These are phyloP conservation scores for Exsudoporus frostii DNA, from an alignment of 768 basidiomycete genomes.

Conservation along the genomic window DNA sequence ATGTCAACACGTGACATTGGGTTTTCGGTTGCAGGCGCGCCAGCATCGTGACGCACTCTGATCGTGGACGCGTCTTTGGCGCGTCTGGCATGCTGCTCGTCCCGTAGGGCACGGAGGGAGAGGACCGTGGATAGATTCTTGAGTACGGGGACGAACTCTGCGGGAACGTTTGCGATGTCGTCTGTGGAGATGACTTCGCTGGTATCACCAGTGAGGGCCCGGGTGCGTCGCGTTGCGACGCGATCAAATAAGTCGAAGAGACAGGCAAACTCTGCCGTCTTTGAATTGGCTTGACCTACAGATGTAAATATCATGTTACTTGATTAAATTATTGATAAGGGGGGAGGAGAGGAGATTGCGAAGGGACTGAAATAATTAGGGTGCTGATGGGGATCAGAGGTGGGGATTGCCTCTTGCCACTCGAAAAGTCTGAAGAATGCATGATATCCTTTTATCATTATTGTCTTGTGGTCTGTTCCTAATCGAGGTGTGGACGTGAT, in stretches of 20 bases:
- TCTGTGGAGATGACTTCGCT: slow-evolving; percentile 28
- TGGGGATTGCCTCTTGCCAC: slow-evolving; percentile 3
- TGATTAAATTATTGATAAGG: slow-evolving; percentile 3
- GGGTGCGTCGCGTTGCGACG: slow-evolving; percentile 44
- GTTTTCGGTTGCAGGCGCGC: slow-evolving; percentile 2
- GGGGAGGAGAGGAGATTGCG: not conserved
- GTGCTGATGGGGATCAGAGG: not conserved
- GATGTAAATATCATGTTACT: slow-evolving; percentile 19
- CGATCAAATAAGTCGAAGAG: slow-evolving; percentile 54
- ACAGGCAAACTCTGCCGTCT: slow-evolving; percentile 49
- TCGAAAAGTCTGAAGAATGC: not conserved
- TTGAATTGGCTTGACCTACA: slow-evolving; percentile 31
- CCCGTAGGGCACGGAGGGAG: slow-evolving; percentile 33
- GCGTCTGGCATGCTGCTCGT: slow-evolving; percentile 14
- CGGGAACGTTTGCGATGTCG: slow-evolving; percentile 29
- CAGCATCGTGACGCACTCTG: slow-evolving; percentile 20
- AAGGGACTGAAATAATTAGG: not conserved
- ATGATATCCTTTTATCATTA: slow-evolving; percentile 18
- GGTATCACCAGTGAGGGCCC: slow-evolving; percentile 16
- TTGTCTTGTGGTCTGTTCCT: slow-evolving; percentile 13
- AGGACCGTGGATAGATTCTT: slow-evolving; percentile 36
- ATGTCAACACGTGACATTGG: not conserved
- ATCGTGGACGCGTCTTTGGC: not conserved
- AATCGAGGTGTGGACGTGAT: slow-evolving; percentile 8
- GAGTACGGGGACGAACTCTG: slow-evolving; percentile 32